Evolutionary conservation across 2,329 filamentous ascomycete genomes (phyloP).

Genomic region (Didymella arachidicola): DNA sequence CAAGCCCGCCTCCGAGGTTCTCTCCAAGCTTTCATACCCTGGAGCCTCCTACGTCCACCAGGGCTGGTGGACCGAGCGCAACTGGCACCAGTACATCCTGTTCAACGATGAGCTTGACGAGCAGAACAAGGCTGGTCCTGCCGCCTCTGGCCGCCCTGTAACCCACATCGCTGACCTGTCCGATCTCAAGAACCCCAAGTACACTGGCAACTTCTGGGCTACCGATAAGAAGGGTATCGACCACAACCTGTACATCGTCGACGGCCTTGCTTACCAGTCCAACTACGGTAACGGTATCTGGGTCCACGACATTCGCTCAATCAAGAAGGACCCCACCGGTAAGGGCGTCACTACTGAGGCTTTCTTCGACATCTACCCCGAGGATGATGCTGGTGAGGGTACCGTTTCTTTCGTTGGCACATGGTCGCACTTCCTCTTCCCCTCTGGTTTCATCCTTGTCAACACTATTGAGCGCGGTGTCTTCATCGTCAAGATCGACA

Average conservation of each 20-base stretch:
- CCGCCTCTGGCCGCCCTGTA: slow-evolving; percentile 42
- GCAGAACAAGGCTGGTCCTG: slow-evolving; percentile 37
- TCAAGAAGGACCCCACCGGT: slow-evolving; percentile 51
- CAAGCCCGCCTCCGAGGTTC: slow-evolving; percentile 63
- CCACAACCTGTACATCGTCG: slow-evolving; percentile 56
- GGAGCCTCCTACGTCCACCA: slow-evolving; percentile 66
- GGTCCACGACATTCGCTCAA: slow-evolving; percentile 51
- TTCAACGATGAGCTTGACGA: slow-evolving; percentile 49
- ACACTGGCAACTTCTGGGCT: slow-evolving; percentile 54
- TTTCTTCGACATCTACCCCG: slow-evolving; percentile 55
- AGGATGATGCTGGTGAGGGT: slow-evolving; percentile 51
- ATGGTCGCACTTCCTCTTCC: slow-evolving; percentile 52
- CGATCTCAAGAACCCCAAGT: slow-evolving; percentile 46
- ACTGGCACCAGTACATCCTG: slow-evolving; percentile 46
- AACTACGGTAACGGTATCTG: slow-evolving; percentile 53
- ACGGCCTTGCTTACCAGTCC: slow-evolving; percentile 52
- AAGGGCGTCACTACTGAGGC: slow-evolving; percentile 50
- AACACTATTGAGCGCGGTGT: slow-evolving; percentile 51
- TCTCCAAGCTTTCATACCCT: slow-evolving; percentile 63
- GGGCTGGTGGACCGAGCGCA: slow-evolving; percentile 60
- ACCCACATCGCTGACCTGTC: slow-evolving; percentile 49
- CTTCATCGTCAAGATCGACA: slow-evolving; percentile 47
- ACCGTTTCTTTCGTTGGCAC: slow-evolving; percentile 52
- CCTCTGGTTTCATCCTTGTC: slow-evolving; percentile 47
- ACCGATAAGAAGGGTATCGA: slow-evolving; percentile 50